Evolutionary conservation across 2,329 filamentous ascomycete species (phyloP).

Genomic region (Thielaviopsis populi): DNA sequence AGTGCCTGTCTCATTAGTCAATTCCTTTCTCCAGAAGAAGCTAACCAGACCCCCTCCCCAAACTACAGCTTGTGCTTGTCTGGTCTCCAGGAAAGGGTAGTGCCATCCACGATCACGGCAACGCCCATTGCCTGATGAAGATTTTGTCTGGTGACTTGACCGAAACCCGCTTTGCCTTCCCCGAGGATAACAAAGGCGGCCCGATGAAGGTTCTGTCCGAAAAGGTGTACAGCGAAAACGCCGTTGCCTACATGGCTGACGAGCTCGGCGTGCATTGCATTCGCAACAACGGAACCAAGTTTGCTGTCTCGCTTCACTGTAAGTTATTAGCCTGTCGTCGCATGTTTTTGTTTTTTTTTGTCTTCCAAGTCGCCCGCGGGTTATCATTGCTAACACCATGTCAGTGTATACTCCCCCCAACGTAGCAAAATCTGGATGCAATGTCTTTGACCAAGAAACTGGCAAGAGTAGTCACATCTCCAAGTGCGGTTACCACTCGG

Average conservation of each 20-base stretch:
- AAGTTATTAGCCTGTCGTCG: constrained; percentile 23
- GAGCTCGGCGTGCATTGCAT: constrained; percentile 76
- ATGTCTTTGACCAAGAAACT: constrained; percentile 64
- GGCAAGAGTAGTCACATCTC: constrained; percentile 57
- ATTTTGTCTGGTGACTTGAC: constrained; percentile 63
- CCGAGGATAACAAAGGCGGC: constrained; percentile 34
- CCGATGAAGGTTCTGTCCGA: constrained; percentile 52
- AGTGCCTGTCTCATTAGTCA: not conserved
- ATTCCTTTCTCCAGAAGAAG: not conserved
- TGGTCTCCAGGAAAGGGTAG: constrained; percentile 76
- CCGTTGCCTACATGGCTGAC: constrained; percentile 85
- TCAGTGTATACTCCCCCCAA: constrained; percentile 76
- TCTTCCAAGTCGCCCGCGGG: not conserved
- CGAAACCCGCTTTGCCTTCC: constrained; percentile 71
- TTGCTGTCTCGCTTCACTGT: constrained; percentile 72
- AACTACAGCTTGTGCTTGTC: constrained; percentile 59
- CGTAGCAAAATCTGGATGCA: constrained; percentile 66
- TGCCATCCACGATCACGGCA: constrained; percentile 76
- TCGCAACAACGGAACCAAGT: constrained; percentile 57
- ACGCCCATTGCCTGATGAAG: constrained; percentile 88
- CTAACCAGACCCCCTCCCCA: not conserved
- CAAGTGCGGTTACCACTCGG: constrained; percentile 59
- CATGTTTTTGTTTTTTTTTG: not conserved
- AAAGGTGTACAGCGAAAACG: constrained; percentile 51
- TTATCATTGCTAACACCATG: constrained; percentile 16